Evolutionary conservation across 768 basidiomycete genomes (phyloP).

Genomic region (Inosperma sp.): DNA sequence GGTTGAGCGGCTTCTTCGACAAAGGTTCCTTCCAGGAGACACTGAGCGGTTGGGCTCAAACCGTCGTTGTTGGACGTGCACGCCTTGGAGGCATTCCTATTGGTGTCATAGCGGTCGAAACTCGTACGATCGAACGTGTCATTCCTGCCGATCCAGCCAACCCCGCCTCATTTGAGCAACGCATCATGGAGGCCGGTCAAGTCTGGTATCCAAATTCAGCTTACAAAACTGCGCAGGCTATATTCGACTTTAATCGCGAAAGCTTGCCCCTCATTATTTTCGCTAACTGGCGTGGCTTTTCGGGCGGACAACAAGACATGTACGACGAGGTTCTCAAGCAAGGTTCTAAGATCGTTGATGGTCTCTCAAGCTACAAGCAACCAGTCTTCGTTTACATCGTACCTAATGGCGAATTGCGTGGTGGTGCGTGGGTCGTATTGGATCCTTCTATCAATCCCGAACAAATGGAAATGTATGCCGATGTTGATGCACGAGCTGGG

Average conservation of each 20-base stretch:
- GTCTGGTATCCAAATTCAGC: conserved; percentile 99
- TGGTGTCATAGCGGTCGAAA: conserved; percentile 98
- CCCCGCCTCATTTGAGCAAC: conserved; percentile 92
- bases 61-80: conserved; percentile 94
- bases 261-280: conserved; percentile 96
- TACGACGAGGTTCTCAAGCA: conserved; percentile 97
- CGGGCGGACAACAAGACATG: conserved; percentile 99
- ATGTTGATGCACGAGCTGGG: conserved; percentile 92
- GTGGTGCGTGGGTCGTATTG: conserved; percentile 98
- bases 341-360: conserved; percentile 98
- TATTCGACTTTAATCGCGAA: conserved; percentile 98
- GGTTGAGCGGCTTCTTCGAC: conserved; percentile 93
- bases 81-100: conserved; percentile 95
- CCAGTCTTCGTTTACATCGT: conserved; percentile 98
- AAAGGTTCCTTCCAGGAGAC: conserved; percentile 98
- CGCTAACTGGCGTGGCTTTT: conserved; percentile 99
- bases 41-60: conserved; percentile 98
- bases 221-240: conserved; percentile 98
- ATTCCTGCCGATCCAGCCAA: conserved; percentile 98
- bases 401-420: conserved; percentile 96
- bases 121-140: conserved; percentile 92
- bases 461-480: conserved; percentile 99
- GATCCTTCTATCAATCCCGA: conserved; percentile 96
- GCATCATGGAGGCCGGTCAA: conserved; percentile 99
- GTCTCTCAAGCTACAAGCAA: conserved; percentile 93